Percentiles rank a stretch among this genome's conserved stretches.
Conservation (phyloP, 2,329 filamentous ascomycete genomes). For the Triangularia setosa region DNA sequence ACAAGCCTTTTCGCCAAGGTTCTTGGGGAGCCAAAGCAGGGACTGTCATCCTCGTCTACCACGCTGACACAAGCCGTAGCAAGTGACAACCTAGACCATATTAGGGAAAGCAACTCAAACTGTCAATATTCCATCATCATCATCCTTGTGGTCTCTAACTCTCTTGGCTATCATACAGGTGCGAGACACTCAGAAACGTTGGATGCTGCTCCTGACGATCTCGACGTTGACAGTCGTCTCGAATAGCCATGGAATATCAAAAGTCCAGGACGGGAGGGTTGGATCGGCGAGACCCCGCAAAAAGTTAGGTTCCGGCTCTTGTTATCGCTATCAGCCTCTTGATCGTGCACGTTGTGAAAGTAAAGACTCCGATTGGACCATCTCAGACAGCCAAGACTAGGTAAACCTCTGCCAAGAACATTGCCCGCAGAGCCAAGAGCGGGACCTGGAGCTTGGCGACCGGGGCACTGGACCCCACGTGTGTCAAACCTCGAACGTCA, state of each 20-base stretch:
- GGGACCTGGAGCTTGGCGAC: neutral
- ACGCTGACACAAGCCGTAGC: neutral
- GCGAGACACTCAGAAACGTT: neutral
- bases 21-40: neutral
- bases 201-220: neutral
- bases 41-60: neutral
- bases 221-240: neutral
- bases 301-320: neutral
- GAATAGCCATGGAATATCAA: neutral
- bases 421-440: neutral
- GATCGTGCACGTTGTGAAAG: neutral
- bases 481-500: conserved; percentile 6
- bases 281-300: neutral
- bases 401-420: neutral
- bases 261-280: neutral
- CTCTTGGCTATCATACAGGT: neutral
- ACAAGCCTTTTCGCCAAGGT: neutral
- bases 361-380: neutral
- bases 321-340: neutral
- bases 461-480: conserved; percentile 1
- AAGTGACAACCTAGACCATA: neutral
- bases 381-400: neutral
- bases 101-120: neutral
- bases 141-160: neutral
- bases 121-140: neutral